Base-by-base conservation (phyloP, 257 asterid genomes). In the Solanum chiquidenum region DNA sequence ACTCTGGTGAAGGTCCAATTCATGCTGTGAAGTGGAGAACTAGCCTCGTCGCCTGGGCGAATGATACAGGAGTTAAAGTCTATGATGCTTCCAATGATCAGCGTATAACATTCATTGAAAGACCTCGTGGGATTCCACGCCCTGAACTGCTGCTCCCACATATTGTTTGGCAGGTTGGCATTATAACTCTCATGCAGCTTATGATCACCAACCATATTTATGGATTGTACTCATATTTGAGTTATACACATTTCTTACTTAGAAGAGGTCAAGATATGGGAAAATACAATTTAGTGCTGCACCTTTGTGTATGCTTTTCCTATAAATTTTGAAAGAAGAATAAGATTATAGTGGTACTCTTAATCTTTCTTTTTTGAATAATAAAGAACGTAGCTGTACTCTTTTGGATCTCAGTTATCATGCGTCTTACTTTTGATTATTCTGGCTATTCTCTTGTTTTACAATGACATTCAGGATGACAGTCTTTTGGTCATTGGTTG, bases 1-100 rank as follows among this genome's bases (percentile, higher is more conserved):
- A 98, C 94, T 96, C 96, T 68, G 99, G 98, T 82, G 99, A 98
- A 91, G 99, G 99, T 85, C 99, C 99, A 29, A 94, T 98, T 91
- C 99, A 98, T 90, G 95, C 95, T 0, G 94, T 98, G 83, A 98
- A 98, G 91, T 98, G 99, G 99, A 95, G 98, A 94, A 89, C 89
- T 89, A 95, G 90, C 92, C 98, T 96, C 85, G 91, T 98, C 85
- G 99, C 99, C 66, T 98, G 99, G 99, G 99, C 99, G 86, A 98
- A 98, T 90, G 99, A 98, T 71, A 77, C 97, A 85, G 99, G 99
- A 89, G 97, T 96, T 40, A 96, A 98, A 93, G 99, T 98, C 83
- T 98, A 96, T 89, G 99, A 98, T 94, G 93, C 99, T 90, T 95
- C 94, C 92, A 96, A 94, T 92, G 98, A 96, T 93, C 98, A 93